Conservation (phyloP, 2,329 filamentous ascomycete genomes). For the Monosporascus sp. region DNA sequence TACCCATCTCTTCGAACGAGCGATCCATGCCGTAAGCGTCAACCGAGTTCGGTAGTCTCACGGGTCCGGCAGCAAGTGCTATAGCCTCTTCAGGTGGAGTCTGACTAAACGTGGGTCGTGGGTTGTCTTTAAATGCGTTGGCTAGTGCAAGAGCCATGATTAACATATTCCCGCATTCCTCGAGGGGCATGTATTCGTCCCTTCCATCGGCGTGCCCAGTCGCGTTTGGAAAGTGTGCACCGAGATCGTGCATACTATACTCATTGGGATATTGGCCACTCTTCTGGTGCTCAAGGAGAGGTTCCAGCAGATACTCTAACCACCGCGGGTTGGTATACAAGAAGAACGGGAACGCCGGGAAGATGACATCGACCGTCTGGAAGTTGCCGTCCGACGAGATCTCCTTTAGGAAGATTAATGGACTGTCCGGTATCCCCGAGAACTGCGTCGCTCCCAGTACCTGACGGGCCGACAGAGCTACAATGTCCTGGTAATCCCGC, state of each 20-base stretch:
- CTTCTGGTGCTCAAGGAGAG: constrained; percentile 73
- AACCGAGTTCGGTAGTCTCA: constrained; percentile 11
- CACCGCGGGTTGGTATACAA: constrained; percentile 77
- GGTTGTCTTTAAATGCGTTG: constrained; percentile 64
- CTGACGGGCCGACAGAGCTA: constrained; percentile 72
- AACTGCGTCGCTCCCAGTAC: constrained; percentile 75
- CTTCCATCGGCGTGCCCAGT: constrained; percentile 65
- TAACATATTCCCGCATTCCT: constrained; percentile 71
- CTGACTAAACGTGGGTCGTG: constrained; percentile 54
- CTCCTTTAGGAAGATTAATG: constrained; percentile 76
- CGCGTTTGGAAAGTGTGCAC: constrained; percentile 68
- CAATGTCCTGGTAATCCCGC: constrained; percentile 70
- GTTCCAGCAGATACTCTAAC: constrained; percentile 74
- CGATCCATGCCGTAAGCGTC: constrained; percentile 48
- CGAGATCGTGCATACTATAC: constrained; percentile 74
- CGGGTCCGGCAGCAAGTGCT: constrained; percentile 8
- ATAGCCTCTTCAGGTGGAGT: constrained; percentile 15
- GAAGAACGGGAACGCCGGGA: constrained; percentile 81
- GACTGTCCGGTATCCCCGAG: constrained; percentile 64
- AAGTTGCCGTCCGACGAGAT: constrained; percentile 82
- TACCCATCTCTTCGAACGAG: constrained; percentile 46
- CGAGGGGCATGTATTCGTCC: constrained; percentile 71
- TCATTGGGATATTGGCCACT: constrained; percentile 81
- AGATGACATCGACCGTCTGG: constrained; percentile 84
- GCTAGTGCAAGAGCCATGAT: constrained; percentile 74